Conservation (phyloP, 768 basidiomycete species). For the Pilatotrama ljubarskyi region DNA sequence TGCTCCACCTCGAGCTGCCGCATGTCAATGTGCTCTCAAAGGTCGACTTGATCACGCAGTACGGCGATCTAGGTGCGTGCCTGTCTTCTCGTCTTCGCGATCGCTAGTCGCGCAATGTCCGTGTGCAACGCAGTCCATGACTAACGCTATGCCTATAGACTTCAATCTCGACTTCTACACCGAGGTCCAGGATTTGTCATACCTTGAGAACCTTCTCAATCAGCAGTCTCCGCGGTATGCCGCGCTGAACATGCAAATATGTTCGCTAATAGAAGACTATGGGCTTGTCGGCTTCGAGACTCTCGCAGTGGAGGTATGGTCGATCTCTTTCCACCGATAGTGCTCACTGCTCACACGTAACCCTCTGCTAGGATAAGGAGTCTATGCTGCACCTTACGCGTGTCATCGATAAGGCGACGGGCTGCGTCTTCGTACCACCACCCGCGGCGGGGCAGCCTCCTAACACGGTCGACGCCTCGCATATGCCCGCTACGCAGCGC, state of each 20-base stretch:
- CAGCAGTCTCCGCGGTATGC: slow-evolving; percentile 67
- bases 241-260: slow-evolving; percentile 85
- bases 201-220: slow-evolving; percentile 76
- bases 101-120: slow-evolving; percentile 1
- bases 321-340: not conserved
- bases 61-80: slow-evolving; percentile 83
- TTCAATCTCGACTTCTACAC: slow-evolving; percentile 99
- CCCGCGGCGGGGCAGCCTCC: slow-evolving; percentile 33
- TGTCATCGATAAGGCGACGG: slow-evolving; percentile 87
- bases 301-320: slow-evolving; percentile 84
- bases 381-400: slow-evolving; percentile 91
- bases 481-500: slow-evolving; percentile 42
- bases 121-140: not conserved
- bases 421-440: slow-evolving; percentile 83
- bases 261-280: slow-evolving; percentile 92
- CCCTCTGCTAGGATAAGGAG: slow-evolving; percentile 71
- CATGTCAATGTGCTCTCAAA: slow-evolving; percentile 98
- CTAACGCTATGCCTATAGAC: slow-evolving; percentile 46
- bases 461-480: slow-evolving; percentile 34
- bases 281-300: slow-evolving; percentile 95
- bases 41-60: slow-evolving; percentile 85
- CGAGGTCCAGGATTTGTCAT: slow-evolving; percentile 92
- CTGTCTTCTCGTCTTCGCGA: not conserved
- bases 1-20: slow-evolving; percentile 98
- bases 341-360: not conserved